A percentile compares a stretch with the other conserved stretches of the same genome.
Conservation (phyloP, 371 early-diverging fungal species). For the Quaeritorhiza haematococci region DNA sequence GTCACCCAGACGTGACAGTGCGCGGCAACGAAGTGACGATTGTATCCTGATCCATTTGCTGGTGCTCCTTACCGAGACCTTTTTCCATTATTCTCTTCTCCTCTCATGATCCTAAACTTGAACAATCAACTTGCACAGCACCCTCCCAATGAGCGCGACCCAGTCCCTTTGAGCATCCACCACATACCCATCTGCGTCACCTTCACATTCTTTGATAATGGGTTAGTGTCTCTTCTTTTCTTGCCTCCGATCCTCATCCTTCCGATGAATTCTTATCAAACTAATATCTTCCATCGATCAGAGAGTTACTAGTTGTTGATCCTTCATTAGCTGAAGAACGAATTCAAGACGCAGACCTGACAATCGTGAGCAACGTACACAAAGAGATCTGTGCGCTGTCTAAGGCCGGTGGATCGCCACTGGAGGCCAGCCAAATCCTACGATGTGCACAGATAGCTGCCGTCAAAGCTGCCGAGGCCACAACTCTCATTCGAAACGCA, state of each 20-base stretch:
- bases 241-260: neutral
- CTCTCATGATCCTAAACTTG: neutral
- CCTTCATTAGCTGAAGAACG: slow-evolving; percentile 82
- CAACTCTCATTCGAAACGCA: slow-evolving; percentile 61
- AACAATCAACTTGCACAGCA: slow-evolving; percentile 55
- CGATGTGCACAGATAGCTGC: slow-evolving; percentile 72
- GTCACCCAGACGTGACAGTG: slow-evolving; percentile 89
- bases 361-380: slow-evolving; percentile 84
- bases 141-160: slow-evolving; percentile 74
- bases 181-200: slow-evolving; percentile 90
- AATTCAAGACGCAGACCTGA: slow-evolving; percentile 72
- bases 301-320: slow-evolving; percentile 76
- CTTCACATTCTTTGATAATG: slow-evolving; percentile 84
- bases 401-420: slow-evolving; percentile 77
- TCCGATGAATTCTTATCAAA: neutral
- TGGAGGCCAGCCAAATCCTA: slow-evolving; percentile 57
- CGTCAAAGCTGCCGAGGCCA: slow-evolving; percentile 67
- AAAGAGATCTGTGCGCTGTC: slow-evolving; percentile 84
- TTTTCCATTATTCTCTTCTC: neutral
- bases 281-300: too few relatives aligned
- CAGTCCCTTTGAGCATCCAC: slow-evolving; percentile 88
- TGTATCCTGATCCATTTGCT: slow-evolving; percentile 44
- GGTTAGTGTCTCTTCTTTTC: slow-evolving; percentile 43
- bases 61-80: neutral
- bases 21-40: slow-evolving; percentile 85